These are phyloP conservation scores for Asparagopsis taxiformis DNA, from an alignment of 31 red algal genomes.

Conservation along the genomic window DNA sequence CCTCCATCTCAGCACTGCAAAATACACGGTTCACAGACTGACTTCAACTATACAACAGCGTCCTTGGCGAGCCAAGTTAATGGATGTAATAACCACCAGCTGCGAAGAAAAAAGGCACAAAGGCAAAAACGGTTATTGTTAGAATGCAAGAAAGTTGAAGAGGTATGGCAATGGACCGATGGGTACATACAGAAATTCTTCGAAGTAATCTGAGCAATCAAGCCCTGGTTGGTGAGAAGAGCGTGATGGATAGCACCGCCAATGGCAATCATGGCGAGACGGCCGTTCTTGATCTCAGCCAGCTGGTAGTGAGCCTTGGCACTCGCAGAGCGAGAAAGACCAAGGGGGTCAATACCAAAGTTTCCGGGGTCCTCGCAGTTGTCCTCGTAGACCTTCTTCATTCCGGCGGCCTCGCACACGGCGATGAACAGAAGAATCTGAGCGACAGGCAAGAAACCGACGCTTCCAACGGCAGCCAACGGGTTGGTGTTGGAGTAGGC, in stretches of 20 bases:
- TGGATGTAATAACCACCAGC: constrained; percentile 38
- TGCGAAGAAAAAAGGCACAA: constrained; percentile 3
- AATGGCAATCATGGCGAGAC: constrained; percentile 89
- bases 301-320: constrained; percentile 29
- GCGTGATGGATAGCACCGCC: constrained; percentile 89
- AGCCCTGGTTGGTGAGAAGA: constrained; percentile 79
- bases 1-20: not conserved
- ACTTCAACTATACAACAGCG: not conserved
- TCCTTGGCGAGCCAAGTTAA: no score
- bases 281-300: constrained; percentile 90
- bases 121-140: not conserved
- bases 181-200: constrained; percentile 59
- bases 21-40: not conserved
- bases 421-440: constrained; percentile 91
- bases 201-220: constrained; percentile 55
- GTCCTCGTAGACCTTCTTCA: constrained; percentile 63
- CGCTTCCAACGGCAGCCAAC: constrained; percentile 49
- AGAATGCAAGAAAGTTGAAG: no score
- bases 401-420: constrained; percentile 60
- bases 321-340: constrained; percentile 42
- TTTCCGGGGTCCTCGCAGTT: constrained; percentile 69
- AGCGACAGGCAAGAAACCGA: constrained; percentile 50
- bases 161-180: no score
- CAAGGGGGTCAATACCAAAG: constrained; percentile 80
- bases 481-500: constrained; percentile 72